Conservation (phyloP, 1,284 basidiomycete genomes). For the Boletus chippewaensis region DNA sequence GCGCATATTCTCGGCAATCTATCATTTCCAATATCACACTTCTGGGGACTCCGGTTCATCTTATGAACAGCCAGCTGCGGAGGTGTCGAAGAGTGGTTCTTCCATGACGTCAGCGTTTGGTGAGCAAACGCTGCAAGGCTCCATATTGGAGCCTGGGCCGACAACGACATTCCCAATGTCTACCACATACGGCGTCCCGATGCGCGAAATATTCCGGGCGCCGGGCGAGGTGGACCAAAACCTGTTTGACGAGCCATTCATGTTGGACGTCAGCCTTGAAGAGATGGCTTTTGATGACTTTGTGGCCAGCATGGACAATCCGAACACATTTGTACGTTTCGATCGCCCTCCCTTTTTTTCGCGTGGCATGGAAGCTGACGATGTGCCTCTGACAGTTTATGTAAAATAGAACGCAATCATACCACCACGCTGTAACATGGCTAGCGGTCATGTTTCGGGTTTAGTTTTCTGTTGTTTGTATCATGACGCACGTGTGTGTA, state of each 20-base stretch:
- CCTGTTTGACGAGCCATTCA: slow-evolving; percentile 29
- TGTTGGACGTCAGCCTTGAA: slow-evolving; percentile 29
- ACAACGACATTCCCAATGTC: slow-evolving; percentile 8
- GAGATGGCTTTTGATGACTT: slow-evolving; percentile 26
- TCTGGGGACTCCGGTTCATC: slow-evolving; percentile 3
- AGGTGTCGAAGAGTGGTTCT: neutral
- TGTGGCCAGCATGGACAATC: slow-evolving; percentile 14
- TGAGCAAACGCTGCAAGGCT: slow-evolving; percentile 8
- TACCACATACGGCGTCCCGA: neutral
- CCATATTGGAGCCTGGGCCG: neutral
- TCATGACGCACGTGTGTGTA: neutral
- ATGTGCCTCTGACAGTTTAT: slow-evolving; percentile 18
- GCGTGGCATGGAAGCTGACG: slow-evolving; percentile 9
- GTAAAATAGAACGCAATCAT: slow-evolving; percentile 16
- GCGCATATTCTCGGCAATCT: slow-evolving; percentile 46
- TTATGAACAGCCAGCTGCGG: slow-evolving; percentile 4
- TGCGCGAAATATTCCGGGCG: neutral
- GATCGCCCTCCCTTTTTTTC: neutral
- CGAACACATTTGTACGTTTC: slow-evolving; percentile 22
- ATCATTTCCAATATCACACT: slow-evolving; percentile 42
- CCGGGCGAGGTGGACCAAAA: slow-evolving; percentile 19
- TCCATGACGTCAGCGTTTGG: slow-evolving; percentile 20
- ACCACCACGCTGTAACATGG: neutral
- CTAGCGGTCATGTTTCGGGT: neutral
- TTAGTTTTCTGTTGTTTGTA: slow-evolving; percentile 1